A percentile compares a stretch with the other conserved stretches of the same genome.
phyloP scores from a whole-genome alignment of 768 basidiomycete genomes.

The Harrya chromipes region DNA sequence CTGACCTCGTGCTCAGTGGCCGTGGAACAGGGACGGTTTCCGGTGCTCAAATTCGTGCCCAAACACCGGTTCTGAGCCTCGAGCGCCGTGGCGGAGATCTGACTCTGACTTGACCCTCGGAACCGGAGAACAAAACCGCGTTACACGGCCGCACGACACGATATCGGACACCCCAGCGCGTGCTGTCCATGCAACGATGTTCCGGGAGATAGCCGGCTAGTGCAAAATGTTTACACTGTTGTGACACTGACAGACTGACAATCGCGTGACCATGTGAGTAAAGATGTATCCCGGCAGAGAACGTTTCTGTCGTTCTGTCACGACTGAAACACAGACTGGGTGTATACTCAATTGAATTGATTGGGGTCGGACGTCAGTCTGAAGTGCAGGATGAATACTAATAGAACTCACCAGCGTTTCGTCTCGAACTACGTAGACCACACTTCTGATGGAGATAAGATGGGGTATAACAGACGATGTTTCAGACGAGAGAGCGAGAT shows the following conservation, averaged over 20 bases:
- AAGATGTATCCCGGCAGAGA: neutral
- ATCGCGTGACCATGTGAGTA: neutral
- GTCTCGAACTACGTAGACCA: neutral
- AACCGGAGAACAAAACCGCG: slow-evolving; percentile 13
- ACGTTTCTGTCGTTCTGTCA: slow-evolving; percentile 1
- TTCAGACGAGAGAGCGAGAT: slow-evolving; percentile 6
- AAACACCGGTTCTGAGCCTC: slow-evolving; percentile 5
- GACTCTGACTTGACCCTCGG: slow-evolving; percentile 22
- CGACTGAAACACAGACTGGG: neutral
- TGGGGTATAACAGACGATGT: slow-evolving; percentile 6
- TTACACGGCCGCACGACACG: slow-evolving; percentile 6
- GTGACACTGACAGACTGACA: slow-evolving; percentile 2
- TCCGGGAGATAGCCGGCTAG: slow-evolving; percentile 7
- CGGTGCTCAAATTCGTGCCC: slow-evolving; percentile 4
- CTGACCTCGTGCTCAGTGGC: slow-evolving; percentile 3
- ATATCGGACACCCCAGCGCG: slow-evolving; percentile 6
- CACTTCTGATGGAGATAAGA: slow-evolving; percentile 8
- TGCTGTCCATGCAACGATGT: slow-evolving; percentile 13
- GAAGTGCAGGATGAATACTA: slow-evolving; percentile 1
- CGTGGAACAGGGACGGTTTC: slow-evolving; percentile 2
- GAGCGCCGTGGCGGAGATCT: slow-evolving; percentile 11
- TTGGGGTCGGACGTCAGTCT: slow-evolving; percentile 4
- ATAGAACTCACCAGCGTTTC: neutral
- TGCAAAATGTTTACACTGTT: neutral
- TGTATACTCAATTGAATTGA: neutral